Evolutionary conservation across 768 basidiomycete species (phyloP), one percentile per base, ranked within the genome.

Genomic region (Udeniomyces megalosporus): DNA sequence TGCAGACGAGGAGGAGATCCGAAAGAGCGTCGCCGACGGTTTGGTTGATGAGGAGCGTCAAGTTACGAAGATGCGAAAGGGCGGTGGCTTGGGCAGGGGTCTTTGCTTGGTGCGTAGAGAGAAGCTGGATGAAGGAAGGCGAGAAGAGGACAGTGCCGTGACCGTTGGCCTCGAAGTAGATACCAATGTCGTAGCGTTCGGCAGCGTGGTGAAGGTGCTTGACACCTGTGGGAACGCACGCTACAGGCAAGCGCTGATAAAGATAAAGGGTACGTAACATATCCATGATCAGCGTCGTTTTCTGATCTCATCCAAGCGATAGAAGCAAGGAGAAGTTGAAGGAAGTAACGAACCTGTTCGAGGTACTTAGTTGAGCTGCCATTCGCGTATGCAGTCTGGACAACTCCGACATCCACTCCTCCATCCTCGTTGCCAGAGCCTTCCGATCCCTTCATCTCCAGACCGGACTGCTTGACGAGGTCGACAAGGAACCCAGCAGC

Each of bases 131-230:
- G 3, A 89, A 85, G 22, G 79, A 72, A 7, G 79, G 80, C 14
- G 95, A 96, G 76, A 99, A 97, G 60, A 97, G 74, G 51, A 97
- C 89, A 2, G 95, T 99, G 34, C 95, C 95, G 69, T 99, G 95
- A 2, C 95, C 95, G 71, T 99, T 99, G 35, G 95, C 95, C 74
- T 99, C 95, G 69, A 99, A 99, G 75, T 99, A 99, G 49, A 99
- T 88, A n/a, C 95, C 95, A 60, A 99, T 80, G 71, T 89, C 81
- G 74, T 84, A 97, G 69, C 83, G 81, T 69, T 92, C 88, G 12
- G 95, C 95, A 17, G 92, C 95, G 70, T 96, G 92, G 72, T 99
- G 95, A 52, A 97, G 81, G 72, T 97, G 87, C 74, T 99, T 99
- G 64, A 99, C 95, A 29, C 95, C 95, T 17, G 95, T 99, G 2